A percentile compares a stretch with the other conserved stretches of the same genome.
Conservation (phyloP, 257 asterid genomes). For the Anisodus acutangulus region DNA sequence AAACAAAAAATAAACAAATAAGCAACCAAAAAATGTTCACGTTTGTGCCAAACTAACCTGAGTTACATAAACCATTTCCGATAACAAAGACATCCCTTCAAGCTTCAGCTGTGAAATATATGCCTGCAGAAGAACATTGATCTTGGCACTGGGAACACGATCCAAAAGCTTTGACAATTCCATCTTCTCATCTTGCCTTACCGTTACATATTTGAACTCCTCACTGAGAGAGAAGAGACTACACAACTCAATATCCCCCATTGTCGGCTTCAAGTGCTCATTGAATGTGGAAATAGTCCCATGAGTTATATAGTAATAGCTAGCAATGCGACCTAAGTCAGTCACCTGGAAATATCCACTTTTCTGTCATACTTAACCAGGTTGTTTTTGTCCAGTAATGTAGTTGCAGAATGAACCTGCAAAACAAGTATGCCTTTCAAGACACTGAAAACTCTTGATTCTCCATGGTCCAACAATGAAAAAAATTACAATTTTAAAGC, state of each 20-base stretch:
- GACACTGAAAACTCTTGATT: neutral
- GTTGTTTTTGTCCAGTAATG: constrained; percentile 48
- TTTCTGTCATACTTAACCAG: constrained; percentile 48
- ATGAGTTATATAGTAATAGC: constrained; percentile 53
- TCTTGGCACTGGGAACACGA: constrained; percentile 48
- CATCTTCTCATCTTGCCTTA: constrained; percentile 53
- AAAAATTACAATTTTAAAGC: neutral
- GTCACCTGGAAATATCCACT: constrained; percentile 58
- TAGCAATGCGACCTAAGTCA: constrained; percentile 57
- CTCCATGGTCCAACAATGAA: neutral
- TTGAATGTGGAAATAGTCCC: constrained; percentile 50
- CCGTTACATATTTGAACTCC: constrained; percentile 52
- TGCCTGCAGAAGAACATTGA: constrained; percentile 51
- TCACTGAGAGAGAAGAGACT: constrained; percentile 55
- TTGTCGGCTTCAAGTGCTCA: constrained; percentile 52
- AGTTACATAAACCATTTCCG: constrained; percentile 52
- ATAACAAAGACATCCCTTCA: constrained; percentile 51
- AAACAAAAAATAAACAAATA: neutral
- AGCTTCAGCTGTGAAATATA: constrained; percentile 52
- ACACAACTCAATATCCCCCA: constrained; percentile 58
- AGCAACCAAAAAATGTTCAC: neutral
- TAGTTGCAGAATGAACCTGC: constrained; percentile 56
- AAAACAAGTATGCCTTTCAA: constrained; percentile 13
- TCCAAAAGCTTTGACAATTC: constrained; percentile 54
- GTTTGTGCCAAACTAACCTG: constrained; percentile 41